Evolutionary conservation across 2,329 filamentous ascomycete genomes (phyloP).

Genomic region (Lasiodiplodia citricola): DNA sequence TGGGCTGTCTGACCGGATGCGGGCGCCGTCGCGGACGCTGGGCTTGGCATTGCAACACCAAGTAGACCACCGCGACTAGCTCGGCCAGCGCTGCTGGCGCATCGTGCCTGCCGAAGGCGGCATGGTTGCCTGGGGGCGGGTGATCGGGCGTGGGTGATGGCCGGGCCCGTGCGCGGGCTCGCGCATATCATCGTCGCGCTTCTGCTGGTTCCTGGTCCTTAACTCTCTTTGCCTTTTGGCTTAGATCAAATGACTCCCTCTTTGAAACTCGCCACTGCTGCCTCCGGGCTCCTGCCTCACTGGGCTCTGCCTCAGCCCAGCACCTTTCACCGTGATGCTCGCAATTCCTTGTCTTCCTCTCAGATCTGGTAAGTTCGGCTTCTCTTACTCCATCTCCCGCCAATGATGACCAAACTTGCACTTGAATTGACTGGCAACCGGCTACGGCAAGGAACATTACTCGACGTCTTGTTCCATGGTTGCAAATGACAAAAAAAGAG

Average conservation of each 20-base stretch:
- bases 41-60: not conserved
- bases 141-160: not conserved
- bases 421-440: not conserved
- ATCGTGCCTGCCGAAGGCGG: not conserved
- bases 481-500: not conserved
- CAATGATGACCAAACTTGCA: not conserved
- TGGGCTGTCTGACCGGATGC: not conserved
- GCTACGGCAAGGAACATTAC: not conserved
- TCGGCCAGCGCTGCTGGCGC: not conserved
- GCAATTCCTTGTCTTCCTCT: not conserved
- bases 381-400: not conserved
- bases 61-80: not conserved
- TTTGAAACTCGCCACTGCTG: not conserved
- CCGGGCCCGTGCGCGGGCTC: not conserved
- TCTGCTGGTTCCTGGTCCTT: not conserved
- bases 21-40: not conserved
- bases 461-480: not conserved
- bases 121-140: not conserved
- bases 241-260: not conserved
- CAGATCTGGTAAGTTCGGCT: not conserved
- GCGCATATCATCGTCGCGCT: not conserved
- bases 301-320: not conserved
- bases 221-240: not conserved
- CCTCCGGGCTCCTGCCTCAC: no score
- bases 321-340: no score